Conservation (phyloP, 179 eudicot species). For the Beta lomatogona region DNA sequence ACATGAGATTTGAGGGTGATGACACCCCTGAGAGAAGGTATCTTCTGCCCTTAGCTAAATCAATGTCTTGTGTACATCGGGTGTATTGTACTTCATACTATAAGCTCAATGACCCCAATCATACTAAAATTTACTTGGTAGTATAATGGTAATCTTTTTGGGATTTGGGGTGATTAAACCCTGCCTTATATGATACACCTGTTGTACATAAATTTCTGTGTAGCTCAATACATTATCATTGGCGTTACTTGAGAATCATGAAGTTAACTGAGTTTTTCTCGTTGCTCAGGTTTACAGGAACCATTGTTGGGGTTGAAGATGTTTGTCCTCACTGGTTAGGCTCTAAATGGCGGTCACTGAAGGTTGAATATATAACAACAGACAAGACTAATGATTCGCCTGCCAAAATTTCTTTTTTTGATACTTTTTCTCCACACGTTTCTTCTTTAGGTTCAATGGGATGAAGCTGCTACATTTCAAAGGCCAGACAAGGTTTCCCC, state of each 20-base stretch:
- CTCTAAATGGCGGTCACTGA: conserved; percentile 82
- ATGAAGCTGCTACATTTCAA: conserved; percentile 65
- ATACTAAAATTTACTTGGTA: no score
- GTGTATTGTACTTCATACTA: no score
- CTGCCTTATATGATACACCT: no score
- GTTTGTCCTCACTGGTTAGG: conserved; percentile 64
- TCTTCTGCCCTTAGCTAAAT: neutral
- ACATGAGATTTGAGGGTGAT: conserved; percentile 89
- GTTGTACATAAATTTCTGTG: no score
- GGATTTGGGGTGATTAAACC: no score
- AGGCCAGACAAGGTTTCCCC: conserved; percentile 87
- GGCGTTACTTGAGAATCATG: neutral
- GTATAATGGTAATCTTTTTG: no score
- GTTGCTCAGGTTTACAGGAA: conserved; percentile 69
- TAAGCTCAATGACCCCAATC: no score
- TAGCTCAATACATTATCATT: no score
- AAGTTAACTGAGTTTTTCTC: neutral
- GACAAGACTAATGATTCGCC: conserved; percentile 8
- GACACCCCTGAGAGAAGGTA: conserved; percentile 89
- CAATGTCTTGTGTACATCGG: neutral
- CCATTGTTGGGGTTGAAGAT: conserved; percentile 70
- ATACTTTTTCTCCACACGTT: conserved; percentile 12
- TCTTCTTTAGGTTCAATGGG: conserved; percentile 76
- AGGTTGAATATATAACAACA: conserved; percentile 47
- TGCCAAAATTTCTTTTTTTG: conserved; percentile 25